Base-by-base conservation (phyloP, 139 green algal genomes). In the Ettlia oleoabundans region DNA sequence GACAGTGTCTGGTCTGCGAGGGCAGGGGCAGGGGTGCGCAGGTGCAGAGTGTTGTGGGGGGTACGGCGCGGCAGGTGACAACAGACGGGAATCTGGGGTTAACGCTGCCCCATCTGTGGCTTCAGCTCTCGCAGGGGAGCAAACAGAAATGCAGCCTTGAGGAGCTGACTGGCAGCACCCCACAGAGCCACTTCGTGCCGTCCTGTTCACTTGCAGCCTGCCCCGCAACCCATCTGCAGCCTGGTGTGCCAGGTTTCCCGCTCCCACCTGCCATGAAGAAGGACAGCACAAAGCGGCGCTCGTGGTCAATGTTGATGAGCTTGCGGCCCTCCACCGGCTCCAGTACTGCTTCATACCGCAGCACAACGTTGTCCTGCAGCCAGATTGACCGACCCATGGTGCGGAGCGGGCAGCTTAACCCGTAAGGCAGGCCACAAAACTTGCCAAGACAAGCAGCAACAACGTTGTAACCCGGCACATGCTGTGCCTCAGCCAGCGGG, bases 271-370 rank as follows among this genome's bases (percentile, higher is more conserved):
- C 73, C 37, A 80, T 64, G 73, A 96, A 98, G 90, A 96, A 98
- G 28, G 88, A 93, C 37, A 99, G 58, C 70, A 98, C 91, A 84
- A 99, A 98, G 21, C 83, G 81, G 41, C 96, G 90, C 22, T 89
- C 86, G 52, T 76, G 41, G 52, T 83, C 65, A 33, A 58, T 67
- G 35, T 72, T 72, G 65, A 72, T 72, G 15, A 72, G 65, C 33
- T 51, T 30, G 32, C 37, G 19, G 18, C 65, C 65, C 65, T 30
- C 53, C 2, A 35, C 38, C 24, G 73, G 52, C 73, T 80, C 73
- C 33, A 80, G 73, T 35, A 69, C 53, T 4, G 75, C 75, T 58
- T 81, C 58, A 53, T 71, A 84, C 18, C 79, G 67, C 38, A 84
- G 68, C 52, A 84, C 68, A 10, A 84, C 51, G 18, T 61, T 72